These are phyloP conservation scores for Tulasnella sp. DNA, from an alignment of 768 basidiomycete species.

Conservation along the genomic window DNA sequence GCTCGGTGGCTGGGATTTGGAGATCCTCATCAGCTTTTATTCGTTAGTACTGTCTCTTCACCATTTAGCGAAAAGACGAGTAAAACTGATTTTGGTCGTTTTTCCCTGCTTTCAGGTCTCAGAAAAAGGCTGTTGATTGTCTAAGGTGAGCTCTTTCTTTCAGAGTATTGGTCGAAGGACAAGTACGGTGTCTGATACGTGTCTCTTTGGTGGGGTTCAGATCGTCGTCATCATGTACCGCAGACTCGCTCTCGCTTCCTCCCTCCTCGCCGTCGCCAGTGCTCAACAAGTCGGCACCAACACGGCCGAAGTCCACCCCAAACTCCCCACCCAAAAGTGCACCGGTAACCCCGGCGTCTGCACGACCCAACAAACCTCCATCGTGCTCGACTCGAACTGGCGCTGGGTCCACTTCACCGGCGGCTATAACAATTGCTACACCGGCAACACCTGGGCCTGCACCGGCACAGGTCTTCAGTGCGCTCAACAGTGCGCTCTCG, in stretches of 20 bases:
- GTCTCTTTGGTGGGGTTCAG: too few relatives aligned
- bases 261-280: constrained; percentile 12
- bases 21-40: too few relatives aligned
- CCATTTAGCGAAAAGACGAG: too few relatives aligned
- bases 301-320: constrained; percentile 39
- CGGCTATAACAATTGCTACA: constrained; percentile 35
- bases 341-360: constrained; percentile 27
- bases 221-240: too few relatives aligned
- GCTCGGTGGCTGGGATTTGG: too few relatives aligned
- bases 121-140: too few relatives aligned
- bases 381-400: constrained; percentile 18
- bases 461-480: constrained; percentile 32
- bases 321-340: constrained; percentile 37
- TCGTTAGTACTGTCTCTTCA: too few relatives aligned
- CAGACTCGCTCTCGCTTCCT: constrained; percentile 13
- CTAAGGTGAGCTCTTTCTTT: too few relatives aligned
- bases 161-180: too few relatives aligned
- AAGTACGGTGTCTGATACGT: too few relatives aligned
- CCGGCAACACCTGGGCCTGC: constrained; percentile 45
- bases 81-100: too few relatives aligned
- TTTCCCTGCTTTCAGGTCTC: too few relatives aligned
- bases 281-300: constrained; percentile 39
- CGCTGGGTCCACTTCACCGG: constrained; percentile 27
- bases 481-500: constrained; percentile 31
- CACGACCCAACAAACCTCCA: constrained; percentile 3